phyloP scores from a whole-genome alignment of 257 asterid genomes.

The Nyctanthes arbortristis region DNA sequence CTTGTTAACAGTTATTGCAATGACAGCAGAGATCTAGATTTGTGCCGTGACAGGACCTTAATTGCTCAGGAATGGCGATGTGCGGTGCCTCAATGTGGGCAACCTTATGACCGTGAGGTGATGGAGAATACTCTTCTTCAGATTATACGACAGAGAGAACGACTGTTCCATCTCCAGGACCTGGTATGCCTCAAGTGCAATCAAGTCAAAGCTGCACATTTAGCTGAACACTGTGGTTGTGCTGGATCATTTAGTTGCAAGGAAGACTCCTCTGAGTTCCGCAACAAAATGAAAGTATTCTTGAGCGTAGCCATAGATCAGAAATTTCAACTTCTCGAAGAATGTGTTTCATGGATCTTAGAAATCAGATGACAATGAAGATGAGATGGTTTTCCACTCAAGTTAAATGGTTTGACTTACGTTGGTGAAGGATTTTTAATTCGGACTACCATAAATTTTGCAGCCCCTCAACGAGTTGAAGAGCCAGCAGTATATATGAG shows the following conservation, averaged over 20 bases:
- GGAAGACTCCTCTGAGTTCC: slow-evolving; percentile 63
- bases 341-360: slow-evolving; percentile 77
- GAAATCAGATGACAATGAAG: slow-evolving; percentile 35
- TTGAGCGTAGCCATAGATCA: slow-evolving; percentile 63
- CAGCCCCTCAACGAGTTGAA: neutral
- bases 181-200: slow-evolving; percentile 86
- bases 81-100: slow-evolving; percentile 76
- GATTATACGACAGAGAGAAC: slow-evolving; percentile 81
- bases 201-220: slow-evolving; percentile 84
- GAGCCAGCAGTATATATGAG: too few species aligned
- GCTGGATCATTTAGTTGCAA: slow-evolving; percentile 88
- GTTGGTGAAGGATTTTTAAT: neutral
- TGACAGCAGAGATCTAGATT: slow-evolving; percentile 88
- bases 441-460: neutral
- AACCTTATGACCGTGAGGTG: slow-evolving; percentile 78
- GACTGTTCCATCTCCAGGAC: slow-evolving; percentile 88
- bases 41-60: slow-evolving; percentile 65
- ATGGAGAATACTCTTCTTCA: slow-evolving; percentile 88
- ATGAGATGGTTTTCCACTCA: neutral
- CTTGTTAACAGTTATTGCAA: slow-evolving; percentile 77
- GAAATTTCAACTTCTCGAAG: slow-evolving; percentile 76
- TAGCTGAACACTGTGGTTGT: slow-evolving; percentile 77
- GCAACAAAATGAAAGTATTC: slow-evolving; percentile 63
- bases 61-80: slow-evolving; percentile 78
- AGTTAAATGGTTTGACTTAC: neutral